Percentiles rank a stretch among this genome's conserved stretches.
phyloP scores from a whole-genome alignment of 2,329 filamentous ascomycete species.

The Neoarthrinium moseri region DNA sequence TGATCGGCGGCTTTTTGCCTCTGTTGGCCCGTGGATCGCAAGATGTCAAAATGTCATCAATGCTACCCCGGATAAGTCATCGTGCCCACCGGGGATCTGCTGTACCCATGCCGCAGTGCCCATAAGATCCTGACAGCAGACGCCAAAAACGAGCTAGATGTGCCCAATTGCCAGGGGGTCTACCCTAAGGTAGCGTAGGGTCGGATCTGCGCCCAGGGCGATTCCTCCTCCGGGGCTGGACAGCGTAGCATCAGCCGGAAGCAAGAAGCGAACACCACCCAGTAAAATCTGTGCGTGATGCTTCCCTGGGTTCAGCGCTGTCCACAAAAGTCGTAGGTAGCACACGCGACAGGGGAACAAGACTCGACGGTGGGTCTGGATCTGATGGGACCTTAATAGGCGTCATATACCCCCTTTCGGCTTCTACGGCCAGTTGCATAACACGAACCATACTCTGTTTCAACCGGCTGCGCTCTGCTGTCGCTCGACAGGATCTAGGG shows the following conservation, averaged over 20 bases:
- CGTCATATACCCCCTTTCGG: constrained; percentile 16
- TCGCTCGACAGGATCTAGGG: constrained; percentile 16
- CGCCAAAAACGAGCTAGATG: not conserved
- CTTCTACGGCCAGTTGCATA: constrained; percentile 27
- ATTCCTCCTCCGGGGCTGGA: not conserved
- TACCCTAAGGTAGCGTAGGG: not conserved
- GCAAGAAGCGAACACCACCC: constrained; percentile 7
- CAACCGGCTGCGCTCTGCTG: constrained; percentile 20
- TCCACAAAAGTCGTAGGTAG: too few species aligned
- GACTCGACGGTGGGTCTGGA: constrained; percentile 11
- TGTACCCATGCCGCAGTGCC: too few species aligned
- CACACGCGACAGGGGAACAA: too few species aligned
- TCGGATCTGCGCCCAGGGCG: constrained; percentile 4
- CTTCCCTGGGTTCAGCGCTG: constrained; percentile 15
- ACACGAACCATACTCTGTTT: constrained; percentile 26
- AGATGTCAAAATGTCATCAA: not conserved
- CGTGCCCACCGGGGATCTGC: too few species aligned
- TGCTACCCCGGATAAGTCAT: too few species aligned
- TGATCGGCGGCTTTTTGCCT: not conserved
- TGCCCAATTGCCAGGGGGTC: not conserved
- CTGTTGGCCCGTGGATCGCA: not conserved
- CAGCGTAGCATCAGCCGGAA: constrained; percentile 9
- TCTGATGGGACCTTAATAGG: constrained; percentile 2
- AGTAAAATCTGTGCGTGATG: constrained; percentile 12
- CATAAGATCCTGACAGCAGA: not conserved